These are phyloP conservation scores for Geotrichum australiense DNA, from an alignment of 1,139 yeast species.

Conservation along the genomic window DNA sequence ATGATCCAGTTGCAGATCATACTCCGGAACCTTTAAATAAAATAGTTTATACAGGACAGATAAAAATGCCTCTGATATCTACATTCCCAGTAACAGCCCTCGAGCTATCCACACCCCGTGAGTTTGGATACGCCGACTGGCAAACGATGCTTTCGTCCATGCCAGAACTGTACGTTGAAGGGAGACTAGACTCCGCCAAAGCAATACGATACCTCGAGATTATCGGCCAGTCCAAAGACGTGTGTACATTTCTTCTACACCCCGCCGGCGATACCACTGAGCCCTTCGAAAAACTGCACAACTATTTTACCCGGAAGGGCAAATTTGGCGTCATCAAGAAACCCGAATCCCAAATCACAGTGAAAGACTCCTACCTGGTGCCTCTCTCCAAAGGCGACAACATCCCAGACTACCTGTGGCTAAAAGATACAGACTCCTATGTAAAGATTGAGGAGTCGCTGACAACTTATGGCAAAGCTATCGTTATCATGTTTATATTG, in stretches of 20 bases:
- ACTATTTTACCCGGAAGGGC: constrained; percentile 43
- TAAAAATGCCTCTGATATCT: constrained; percentile 51
- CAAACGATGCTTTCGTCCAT: constrained; percentile 32
- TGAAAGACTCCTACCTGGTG: constrained; percentile 61
- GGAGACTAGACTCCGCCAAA: constrained; percentile 47
- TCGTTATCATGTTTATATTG: constrained; percentile 14
- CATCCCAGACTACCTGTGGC: constrained; percentile 25
- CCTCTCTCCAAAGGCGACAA: constrained; percentile 35
- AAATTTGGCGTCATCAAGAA: constrained; percentile 59
- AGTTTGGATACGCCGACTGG: constrained; percentile 24
- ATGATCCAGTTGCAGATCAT: constrained; percentile 18
- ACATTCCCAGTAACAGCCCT: constrained; percentile 42
- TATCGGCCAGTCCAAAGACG: constrained; percentile 44
- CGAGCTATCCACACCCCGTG: constrained; percentile 40
- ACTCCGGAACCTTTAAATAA: constrained; percentile 9
- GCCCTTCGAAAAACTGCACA: constrained; percentile 43
- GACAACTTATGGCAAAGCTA: constrained; percentile 3
- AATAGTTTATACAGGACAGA: constrained; percentile 49
- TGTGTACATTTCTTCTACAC: constrained; percentile 40
- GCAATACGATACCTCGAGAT: constrained; percentile 55
- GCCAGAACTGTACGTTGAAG: constrained; percentile 47
- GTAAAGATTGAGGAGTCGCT: constrained; percentile 4
- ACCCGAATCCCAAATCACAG: constrained; percentile 33
- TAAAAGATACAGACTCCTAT: constrained; percentile 6
- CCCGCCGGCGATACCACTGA: constrained; percentile 20